Base-by-base conservation (phyloP, 2,329 filamentous ascomycete species). In the Fusarium equiseti region DNA sequence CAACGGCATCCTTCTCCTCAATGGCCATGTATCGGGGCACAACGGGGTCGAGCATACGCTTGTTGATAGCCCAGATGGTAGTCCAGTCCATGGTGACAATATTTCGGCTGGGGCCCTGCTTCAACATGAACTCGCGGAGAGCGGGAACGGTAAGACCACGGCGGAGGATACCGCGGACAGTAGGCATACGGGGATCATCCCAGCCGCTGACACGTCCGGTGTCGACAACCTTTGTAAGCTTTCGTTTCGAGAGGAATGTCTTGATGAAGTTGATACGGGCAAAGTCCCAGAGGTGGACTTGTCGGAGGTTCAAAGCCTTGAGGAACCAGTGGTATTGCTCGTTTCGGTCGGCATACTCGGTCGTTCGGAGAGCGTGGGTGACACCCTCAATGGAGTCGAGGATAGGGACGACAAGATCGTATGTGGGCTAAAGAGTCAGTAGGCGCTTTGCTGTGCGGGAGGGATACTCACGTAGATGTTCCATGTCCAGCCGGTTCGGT, bases 181-280 rank as follows among this genome's bases (percentile, higher is more conserved):
- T 95, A 11, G 93, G 93, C 92, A 96, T 94, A 53, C 93, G 90
- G 24, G 93, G 92, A 78, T 95, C 93, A 73, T 96, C 92, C 93
- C 93, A 96, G 70, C 93, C 93, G 86, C 89, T 91, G 48, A 96
- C 93, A 62, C 88, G 87, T 63, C 91, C 91, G 29, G 88, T 85
- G 53, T 94, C 91, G 52, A 96, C 93, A 27, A 96, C 87, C 84
- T 93, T 94, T 65, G 92, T 92, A 40, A 96, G 88, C 84, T 96
- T 96, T 63, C 93, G 90, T 86, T 96, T 96, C 55, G 92, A 95
- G 20, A 96, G 84, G 79, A 95, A 91, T 2, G 93, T 95, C 75
- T 88, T 86, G 81, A 95, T 88, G 77, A 96, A 95, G 86, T 95
- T 95, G 83, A 96, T 90, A 73, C 93, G 88, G 16, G 91, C 88